Evolutionary conservation across 352 stramenopile genomes (phyloP).

Genomic region (Phytophthora tubulina): DNA sequence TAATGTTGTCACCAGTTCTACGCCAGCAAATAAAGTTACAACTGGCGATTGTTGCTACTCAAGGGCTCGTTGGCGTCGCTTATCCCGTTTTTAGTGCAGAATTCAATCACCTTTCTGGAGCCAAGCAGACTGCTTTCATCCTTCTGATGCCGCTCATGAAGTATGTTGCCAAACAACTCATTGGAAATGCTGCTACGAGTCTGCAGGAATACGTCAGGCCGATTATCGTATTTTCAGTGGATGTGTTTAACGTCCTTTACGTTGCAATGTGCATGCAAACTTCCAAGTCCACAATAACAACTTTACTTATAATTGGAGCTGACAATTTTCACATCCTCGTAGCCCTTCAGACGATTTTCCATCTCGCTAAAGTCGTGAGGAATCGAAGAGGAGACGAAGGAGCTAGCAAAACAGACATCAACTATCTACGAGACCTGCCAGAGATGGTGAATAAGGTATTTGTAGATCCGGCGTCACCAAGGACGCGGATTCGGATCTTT

Average conservation of each 20-base stretch:
- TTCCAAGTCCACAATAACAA: conserved; percentile 5
- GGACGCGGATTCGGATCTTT: background rate
- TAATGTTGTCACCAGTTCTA: background rate
- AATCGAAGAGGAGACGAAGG: background rate
- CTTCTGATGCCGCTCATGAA: conserved; percentile 26
- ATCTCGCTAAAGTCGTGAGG: background rate
- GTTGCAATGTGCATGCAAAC: conserved; percentile 3
- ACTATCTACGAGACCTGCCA: background rate
- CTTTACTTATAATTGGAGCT: conserved; percentile 1
- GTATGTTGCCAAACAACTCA: conserved; percentile 32
- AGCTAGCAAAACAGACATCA: background rate
- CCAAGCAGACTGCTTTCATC: conserved; percentile 16
- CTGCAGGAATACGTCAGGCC: conserved; percentile 22
- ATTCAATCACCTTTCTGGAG: conserved; percentile 5
- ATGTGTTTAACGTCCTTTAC: conserved; percentile 42
- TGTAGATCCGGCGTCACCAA: background rate
- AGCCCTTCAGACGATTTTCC: conserved; percentile 13
- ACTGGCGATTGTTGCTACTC: conserved; percentile 8
- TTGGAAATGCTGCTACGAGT: conserved; percentile 1
- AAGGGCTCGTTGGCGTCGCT: conserved; percentile 15
- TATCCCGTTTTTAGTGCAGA: conserved; percentile 22
- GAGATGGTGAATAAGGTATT: background rate
- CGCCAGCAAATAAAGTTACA: conserved; percentile 12
- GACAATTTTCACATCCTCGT: conserved; percentile 13
- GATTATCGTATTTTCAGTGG: conserved; percentile 37